phyloP scores from a whole-genome alignment of 352 stramenopile species.

The Pythium sp. region DNA sequence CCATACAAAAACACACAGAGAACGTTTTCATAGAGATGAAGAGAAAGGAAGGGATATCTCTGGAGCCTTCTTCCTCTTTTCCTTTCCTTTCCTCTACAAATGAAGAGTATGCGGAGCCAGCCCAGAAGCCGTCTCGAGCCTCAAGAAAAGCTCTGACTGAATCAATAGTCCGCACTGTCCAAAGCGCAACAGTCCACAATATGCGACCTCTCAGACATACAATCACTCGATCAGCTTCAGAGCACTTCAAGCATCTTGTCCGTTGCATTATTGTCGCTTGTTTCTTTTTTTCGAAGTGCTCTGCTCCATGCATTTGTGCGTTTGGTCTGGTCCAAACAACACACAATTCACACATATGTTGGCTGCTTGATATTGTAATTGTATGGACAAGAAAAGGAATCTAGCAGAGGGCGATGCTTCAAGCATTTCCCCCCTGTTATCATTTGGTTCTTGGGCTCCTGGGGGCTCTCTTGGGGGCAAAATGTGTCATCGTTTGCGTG shows the following conservation, averaged over 20 bases:
- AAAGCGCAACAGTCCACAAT: neutral
- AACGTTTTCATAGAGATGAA: neutral
- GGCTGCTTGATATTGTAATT: neutral
- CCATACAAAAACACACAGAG: neutral
- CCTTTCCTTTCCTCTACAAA: neutral
- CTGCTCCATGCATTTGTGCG: neutral
- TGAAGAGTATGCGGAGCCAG: neutral
- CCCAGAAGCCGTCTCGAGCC: neutral
- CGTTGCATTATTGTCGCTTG: neutral
- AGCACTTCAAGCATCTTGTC: neutral
- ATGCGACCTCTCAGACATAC: neutral
- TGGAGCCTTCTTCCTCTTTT: neutral
- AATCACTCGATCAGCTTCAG: neutral
- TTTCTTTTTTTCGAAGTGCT: slow-evolving; percentile 1
- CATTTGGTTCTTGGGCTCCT: slow-evolving; percentile 5
- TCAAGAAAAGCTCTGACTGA: neutral
- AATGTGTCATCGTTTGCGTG: slow-evolving; percentile 9
- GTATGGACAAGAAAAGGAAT: neutral
- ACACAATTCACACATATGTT: neutral
- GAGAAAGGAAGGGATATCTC: neutral
- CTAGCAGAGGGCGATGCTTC: neutral
- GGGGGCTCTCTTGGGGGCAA: neutral
- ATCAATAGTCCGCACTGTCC: neutral
- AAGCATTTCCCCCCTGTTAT: neutral
- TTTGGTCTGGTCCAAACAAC: neutral